Percentiles rank a stretch among this genome's conserved stretches.
Evolutionary conservation across 371 early-diverging fungal genomes (phyloP).

Genomic region (Sporodiniella umbellata): DNA sequence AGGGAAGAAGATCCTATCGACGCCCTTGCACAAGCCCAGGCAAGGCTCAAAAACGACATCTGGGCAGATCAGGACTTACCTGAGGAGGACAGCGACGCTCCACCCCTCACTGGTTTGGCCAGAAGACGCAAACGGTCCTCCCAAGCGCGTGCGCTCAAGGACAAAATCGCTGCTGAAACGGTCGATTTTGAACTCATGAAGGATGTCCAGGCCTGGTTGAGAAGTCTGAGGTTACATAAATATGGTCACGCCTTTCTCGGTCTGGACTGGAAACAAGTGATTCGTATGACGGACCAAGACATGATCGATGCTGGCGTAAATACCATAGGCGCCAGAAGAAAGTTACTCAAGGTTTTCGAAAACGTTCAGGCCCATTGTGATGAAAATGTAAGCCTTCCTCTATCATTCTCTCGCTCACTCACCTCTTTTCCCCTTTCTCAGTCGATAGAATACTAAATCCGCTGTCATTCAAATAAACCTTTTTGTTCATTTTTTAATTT

Average conservation of each 20-base stretch:
- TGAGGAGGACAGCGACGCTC: slow-evolving; percentile 49
- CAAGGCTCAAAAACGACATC: slow-evolving; percentile 8
- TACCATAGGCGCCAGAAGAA: slow-evolving; percentile 92
- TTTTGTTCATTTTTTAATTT: slow-evolving; percentile 1
- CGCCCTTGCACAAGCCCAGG: slow-evolving; percentile 41
- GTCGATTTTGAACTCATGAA: slow-evolving; percentile 77
- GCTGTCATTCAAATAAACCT: background rate
- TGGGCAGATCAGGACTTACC: background rate
- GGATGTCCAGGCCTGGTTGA: slow-evolving; percentile 92
- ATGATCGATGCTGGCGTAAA: slow-evolving; percentile 84
- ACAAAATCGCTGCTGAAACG: slow-evolving; percentile 78
- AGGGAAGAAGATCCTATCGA: slow-evolving; percentile 14
- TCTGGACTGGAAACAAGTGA: slow-evolving; percentile 83
- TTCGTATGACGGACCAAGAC: slow-evolving; percentile 81
- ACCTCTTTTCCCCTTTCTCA: background rate
- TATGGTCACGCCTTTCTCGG: slow-evolving; percentile 87
- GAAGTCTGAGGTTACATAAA: slow-evolving; percentile 91
- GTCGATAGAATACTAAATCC: slow-evolving; percentile 9
- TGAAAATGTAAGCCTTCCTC: slow-evolving; percentile 32
- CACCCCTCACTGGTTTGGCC: slow-evolving; percentile 40
- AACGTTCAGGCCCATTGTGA: slow-evolving; percentile 60
- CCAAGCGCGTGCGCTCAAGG: slow-evolving; percentile 56
- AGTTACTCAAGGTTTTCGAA: slow-evolving; percentile 95
- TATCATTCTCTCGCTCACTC: background rate
- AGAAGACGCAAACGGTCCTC: slow-evolving; percentile 47